Evolutionary conservation across 345 rosid genomes (phyloP).

Genomic region (Nasturtium officinale): DNA sequence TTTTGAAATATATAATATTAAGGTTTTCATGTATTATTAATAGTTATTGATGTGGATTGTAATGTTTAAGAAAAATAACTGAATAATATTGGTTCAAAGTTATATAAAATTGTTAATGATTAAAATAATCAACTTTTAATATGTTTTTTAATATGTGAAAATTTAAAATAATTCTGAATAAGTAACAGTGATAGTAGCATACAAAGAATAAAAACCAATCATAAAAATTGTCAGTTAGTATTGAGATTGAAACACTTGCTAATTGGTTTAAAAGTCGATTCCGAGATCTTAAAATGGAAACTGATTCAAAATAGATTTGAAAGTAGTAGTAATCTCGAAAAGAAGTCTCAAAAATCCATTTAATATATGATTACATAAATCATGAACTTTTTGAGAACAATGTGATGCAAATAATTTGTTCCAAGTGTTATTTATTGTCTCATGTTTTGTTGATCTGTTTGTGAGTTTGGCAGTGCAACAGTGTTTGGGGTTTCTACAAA

Average conservation of each 20-base stretch:
- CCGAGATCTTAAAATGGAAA: neutral
- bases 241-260: neutral
- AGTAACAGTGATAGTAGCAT: too few relatives aligned
- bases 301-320: too few relatives aligned
- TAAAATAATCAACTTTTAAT: too few relatives aligned
- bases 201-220: neutral
- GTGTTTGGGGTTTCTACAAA: constrained; percentile 95
- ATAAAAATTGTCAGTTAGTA: neutral
- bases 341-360: neutral
- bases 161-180: too few relatives aligned
- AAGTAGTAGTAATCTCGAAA: neutral
- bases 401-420: neutral
- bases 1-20: too few relatives aligned
- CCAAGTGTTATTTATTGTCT: neutral
- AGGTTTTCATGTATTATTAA: too few relatives aligned
- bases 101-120: too few relatives aligned
- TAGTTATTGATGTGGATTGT: too few relatives aligned
- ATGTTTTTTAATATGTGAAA: too few relatives aligned
- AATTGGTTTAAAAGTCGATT: too few relatives aligned
- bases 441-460: constrained; percentile 6
- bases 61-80: too few relatives aligned
- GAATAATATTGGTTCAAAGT: too few relatives aligned
- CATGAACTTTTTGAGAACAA: constrained; percentile 3
- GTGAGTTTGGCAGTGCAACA: constrained; percentile 56
- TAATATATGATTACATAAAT: neutral